phyloP scores from a whole-genome alignment of 2,329 filamentous ascomycete genomes.

The Berkeleyomyces basicola region DNA sequence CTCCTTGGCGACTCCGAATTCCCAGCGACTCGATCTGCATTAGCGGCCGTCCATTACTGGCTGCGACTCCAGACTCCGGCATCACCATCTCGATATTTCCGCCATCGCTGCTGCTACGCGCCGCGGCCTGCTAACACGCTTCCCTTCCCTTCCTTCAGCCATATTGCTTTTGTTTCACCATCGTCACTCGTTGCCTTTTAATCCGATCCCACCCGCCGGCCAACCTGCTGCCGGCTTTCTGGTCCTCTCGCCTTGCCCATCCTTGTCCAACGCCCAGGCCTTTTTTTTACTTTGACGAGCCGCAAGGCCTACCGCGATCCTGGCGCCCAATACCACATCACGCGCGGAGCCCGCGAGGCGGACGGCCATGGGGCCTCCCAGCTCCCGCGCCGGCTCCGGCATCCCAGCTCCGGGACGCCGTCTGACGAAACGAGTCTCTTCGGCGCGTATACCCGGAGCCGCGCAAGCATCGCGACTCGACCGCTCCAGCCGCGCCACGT shows the following conservation, averaged over 20 bases:
- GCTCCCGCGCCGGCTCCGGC: conserved; percentile 4
- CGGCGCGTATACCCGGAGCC: conserved; percentile 1
- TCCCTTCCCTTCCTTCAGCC: neutral
- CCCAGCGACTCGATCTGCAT: no score
- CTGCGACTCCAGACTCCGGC: neutral
- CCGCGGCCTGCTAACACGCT: neutral
- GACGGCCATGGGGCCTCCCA: conserved; percentile 4
- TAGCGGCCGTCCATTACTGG: neutral
- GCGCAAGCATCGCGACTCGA: neutral
- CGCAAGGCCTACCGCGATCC: conserved; percentile 10
- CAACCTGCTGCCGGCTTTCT: neutral
- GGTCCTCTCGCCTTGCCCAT: neutral
- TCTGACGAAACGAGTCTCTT: conserved; percentile 11
- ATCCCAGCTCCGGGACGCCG: conserved; percentile 10
- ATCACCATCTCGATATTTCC: neutral
- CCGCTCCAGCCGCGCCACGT: conserved; percentile 30
- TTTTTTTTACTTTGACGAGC: neutral
- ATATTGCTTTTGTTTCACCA: neutral
- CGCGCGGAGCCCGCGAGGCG: conserved; percentile 12
- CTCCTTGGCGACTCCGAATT: neutral
- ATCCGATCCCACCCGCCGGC: neutral
- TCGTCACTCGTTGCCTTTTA: neutral
- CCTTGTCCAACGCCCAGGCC: neutral
- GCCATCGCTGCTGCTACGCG: neutral
- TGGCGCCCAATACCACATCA: conserved; percentile 10